Evolutionary conservation across 768 basidiomycete species (phyloP).

Genomic region (Brasilioporus rufonigricans): DNA sequence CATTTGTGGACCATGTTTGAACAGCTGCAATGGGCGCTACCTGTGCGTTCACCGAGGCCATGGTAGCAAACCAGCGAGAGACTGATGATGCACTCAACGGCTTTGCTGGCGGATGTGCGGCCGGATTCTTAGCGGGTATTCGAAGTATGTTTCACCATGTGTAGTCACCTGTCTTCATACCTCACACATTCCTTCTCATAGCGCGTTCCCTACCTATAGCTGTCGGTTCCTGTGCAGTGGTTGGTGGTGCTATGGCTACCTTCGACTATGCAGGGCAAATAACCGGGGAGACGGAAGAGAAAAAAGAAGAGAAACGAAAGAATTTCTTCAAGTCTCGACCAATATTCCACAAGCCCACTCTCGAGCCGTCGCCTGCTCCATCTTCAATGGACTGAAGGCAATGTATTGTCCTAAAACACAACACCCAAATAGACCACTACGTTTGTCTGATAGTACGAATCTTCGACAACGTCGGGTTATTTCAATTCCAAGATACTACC

Average conservation of each 20-base stretch:
- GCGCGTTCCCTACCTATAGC: constrained; percentile 85
- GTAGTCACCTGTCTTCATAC: not conserved
- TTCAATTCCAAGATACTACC: constrained; percentile 1
- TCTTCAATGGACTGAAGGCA: constrained; percentile 19
- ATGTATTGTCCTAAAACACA: constrained; percentile 10
- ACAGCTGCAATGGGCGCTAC: constrained; percentile 87
- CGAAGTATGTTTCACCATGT: constrained; percentile 50
- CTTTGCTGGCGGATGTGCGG: constrained; percentile 86
- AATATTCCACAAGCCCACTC: constrained; percentile 32
- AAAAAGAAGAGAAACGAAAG: constrained; percentile 67
- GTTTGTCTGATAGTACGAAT: not conserved
- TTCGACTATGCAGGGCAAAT: constrained; percentile 78
- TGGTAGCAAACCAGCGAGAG: constrained; percentile 77
- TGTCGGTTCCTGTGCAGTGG: constrained; percentile 70
- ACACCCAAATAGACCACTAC: constrained; percentile 15
- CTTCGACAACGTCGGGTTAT: not conserved
- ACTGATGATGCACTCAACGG: constrained; percentile 81
- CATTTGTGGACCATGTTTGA: constrained; percentile 5
- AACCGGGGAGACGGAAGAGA: constrained; percentile 42
- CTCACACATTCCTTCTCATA: constrained; percentile 32
- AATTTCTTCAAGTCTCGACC: constrained; percentile 79
- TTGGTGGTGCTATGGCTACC: constrained; percentile 78
- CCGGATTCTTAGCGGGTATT: constrained; percentile 87
- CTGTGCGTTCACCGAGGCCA: constrained; percentile 79
- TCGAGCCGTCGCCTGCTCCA: constrained; percentile 12